Conservation (phyloP, 257 asterid species). For the Echites panduratus region DNA sequence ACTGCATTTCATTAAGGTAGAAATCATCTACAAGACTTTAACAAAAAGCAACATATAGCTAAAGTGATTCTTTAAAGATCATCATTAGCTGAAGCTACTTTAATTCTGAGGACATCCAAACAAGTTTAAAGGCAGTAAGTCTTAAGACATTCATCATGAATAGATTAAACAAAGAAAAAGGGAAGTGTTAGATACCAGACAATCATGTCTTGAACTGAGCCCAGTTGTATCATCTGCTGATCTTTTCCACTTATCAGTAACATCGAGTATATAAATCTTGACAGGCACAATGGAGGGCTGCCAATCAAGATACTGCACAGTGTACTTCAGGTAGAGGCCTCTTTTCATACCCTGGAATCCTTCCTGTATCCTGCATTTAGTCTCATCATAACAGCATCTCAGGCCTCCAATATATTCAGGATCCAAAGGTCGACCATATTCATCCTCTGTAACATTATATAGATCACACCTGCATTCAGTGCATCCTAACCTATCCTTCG, state of each 20-base stretch:
- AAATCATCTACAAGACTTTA: no score
- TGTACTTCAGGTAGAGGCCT: slow-evolving; percentile 40
- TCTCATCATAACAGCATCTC: slow-evolving; percentile 62
- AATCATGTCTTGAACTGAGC: slow-evolving; percentile 22
- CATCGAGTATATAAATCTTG: slow-evolving; percentile 36
- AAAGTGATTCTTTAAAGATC: no score
- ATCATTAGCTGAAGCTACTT: no score
- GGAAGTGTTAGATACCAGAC: slow-evolving; percentile 23
- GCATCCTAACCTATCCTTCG: slow-evolving; percentile 63
- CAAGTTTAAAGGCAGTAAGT: no score
- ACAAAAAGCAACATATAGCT: no score
- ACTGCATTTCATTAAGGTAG: no score
- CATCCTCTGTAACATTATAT: slow-evolving; percentile 50
- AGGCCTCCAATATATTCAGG: slow-evolving; percentile 55
- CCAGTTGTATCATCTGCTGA: slow-evolving; percentile 12
- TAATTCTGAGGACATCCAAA: no score
- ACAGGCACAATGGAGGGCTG: slow-evolving; percentile 33
- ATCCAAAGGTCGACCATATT: slow-evolving; percentile 23
- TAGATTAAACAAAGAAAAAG: neutral
- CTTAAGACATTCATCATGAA: no score
- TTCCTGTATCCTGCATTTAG: slow-evolving; percentile 44
- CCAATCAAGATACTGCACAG: slow-evolving; percentile 43
- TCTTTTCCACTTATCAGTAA: slow-evolving; percentile 39
- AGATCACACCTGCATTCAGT: slow-evolving; percentile 76
- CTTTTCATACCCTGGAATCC: slow-evolving; percentile 37